phyloP scores from a whole-genome alignment of 257 asterid genomes.

The Penstemon newberryi region DNA sequence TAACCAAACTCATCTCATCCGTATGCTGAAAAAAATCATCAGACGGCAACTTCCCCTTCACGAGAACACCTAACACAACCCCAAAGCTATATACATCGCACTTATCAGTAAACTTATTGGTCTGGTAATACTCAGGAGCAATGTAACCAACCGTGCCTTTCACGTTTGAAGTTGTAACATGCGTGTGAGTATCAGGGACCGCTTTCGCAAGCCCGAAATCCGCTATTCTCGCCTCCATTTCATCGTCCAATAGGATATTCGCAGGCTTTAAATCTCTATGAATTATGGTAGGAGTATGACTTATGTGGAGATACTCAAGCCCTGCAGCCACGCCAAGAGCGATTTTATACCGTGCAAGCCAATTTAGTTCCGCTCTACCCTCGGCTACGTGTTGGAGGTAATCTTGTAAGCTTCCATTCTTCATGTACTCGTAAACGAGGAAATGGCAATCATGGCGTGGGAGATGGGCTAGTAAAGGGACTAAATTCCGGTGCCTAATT shows the following conservation, averaged over 20 bases:
- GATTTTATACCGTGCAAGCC: slow-evolving; percentile 63
- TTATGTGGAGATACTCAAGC: slow-evolving; percentile 76
- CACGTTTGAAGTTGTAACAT: slow-evolving; percentile 60
- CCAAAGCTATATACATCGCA: slow-evolving; percentile 87
- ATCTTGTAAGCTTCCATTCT: slow-evolving; percentile 81
- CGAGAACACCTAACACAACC: slow-evolving; percentile 58
- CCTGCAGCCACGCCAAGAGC: slow-evolving; percentile 77
- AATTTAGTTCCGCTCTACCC: slow-evolving; percentile 53
- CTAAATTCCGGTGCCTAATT: slow-evolving; percentile 72
- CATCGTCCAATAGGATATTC: slow-evolving; percentile 76
- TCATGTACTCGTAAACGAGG: slow-evolving; percentile 84
- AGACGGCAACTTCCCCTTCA: slow-evolving; percentile 78
- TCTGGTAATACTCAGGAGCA: slow-evolving; percentile 81
- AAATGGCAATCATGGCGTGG: slow-evolving; percentile 79
- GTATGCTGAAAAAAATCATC: slow-evolving; percentile 71
- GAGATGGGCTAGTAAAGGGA: slow-evolving; percentile 71
- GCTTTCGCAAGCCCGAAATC: slow-evolving; percentile 90
- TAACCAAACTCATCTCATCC: slow-evolving; percentile 67
- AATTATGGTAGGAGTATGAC: slow-evolving; percentile 62
- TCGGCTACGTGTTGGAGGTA: slow-evolving; percentile 36
- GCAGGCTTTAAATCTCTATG: slow-evolving; percentile 92
- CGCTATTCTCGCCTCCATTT: slow-evolving; percentile 85
- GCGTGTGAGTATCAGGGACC: slow-evolving; percentile 64
- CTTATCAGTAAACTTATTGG: slow-evolving; percentile 76
- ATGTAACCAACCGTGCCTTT: slow-evolving; percentile 88